These are phyloP conservation scores for Jacaranda mimosifolia DNA, from an alignment of 257 asterid species.

Conservation along the genomic window DNA sequence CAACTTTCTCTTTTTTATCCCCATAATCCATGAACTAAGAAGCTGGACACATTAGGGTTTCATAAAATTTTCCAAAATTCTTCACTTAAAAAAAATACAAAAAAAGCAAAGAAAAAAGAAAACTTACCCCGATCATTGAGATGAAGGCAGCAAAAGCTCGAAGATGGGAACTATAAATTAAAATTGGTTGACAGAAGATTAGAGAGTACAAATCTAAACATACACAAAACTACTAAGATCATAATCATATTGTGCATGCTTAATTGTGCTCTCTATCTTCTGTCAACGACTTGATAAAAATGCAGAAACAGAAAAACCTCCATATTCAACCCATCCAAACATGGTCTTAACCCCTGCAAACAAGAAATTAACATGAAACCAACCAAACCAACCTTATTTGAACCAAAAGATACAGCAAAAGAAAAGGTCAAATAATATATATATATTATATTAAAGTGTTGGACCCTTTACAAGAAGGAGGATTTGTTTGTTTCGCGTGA, in stretches of 20 bases:
- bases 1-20: neutral
- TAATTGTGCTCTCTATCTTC: slow-evolving; percentile 62
- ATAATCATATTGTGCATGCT: slow-evolving; percentile 21
- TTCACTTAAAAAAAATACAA: no score
- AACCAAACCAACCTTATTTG: neutral
- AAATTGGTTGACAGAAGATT: slow-evolving; percentile 49
- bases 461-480: no score
- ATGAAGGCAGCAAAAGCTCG: neutral
- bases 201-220: slow-evolving; percentile 54
- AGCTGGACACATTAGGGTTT: slow-evolving; percentile 17
- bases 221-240: slow-evolving; percentile 8
- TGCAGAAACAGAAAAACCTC: neutral
- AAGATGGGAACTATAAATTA: neutral
- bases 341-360: neutral
- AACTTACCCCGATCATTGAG: slow-evolving; percentile 13
- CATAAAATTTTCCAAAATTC: neutral
- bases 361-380: neutral
- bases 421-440: no score
- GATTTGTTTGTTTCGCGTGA: no score
- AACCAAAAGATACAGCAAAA: neutral
- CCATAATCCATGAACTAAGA: neutral
- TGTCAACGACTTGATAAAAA: slow-evolving; percentile 44
- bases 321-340: neutral
- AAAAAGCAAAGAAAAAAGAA: neutral
- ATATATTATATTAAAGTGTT: no score